A percentile compares a stretch with the other conserved stretches of the same genome.
Evolutionary conservation across 2,329 filamentous ascomycete genomes (phyloP).

Genomic region (Tolypocladium ovalisporum): DNA sequence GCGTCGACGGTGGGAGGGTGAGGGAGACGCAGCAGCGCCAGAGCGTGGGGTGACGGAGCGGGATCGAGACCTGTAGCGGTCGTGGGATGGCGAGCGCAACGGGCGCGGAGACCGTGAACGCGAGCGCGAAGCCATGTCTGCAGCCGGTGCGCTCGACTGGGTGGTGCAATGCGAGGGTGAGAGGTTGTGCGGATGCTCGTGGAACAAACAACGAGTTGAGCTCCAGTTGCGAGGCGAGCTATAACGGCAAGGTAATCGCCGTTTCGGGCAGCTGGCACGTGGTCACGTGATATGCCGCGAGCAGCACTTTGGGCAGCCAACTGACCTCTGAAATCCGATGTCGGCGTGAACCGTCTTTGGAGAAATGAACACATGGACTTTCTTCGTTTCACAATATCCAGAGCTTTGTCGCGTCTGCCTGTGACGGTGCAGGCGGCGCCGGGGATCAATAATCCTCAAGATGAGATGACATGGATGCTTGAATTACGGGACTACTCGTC

Average conservation of each 20-base stretch:
- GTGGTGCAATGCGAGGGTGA: neutral
- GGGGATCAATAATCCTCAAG: neutral
- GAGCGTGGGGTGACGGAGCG: slow-evolving; percentile 24
- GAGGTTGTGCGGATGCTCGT: neutral
- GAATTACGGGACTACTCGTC: neutral
- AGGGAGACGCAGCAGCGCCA: slow-evolving; percentile 16
- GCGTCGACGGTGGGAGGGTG: slow-evolving; percentile 17
- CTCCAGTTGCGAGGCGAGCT: neutral
- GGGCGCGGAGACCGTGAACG: slow-evolving; percentile 8
- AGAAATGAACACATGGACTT: too few relatives aligned
- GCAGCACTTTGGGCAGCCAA: neutral
- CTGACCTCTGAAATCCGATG: too few relatives aligned
- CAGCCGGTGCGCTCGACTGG: neutral
- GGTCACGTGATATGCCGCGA: slow-evolving; percentile 2
- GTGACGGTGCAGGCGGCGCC: neutral
- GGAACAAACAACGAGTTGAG: neutral
- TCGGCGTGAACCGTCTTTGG: neutral
- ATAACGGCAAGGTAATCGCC: neutral
- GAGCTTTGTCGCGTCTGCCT: neutral
- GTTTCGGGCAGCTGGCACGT: slow-evolving; percentile 1
- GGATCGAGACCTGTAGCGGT: slow-evolving; percentile 20
- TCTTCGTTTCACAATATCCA: too few relatives aligned
- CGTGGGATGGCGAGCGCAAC: slow-evolving; percentile 18
- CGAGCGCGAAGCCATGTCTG: slow-evolving; percentile 15
- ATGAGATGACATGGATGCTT: neutral